phyloP scores from a whole-genome alignment of 345 rosid species.

The Moringa oleifera region DNA sequence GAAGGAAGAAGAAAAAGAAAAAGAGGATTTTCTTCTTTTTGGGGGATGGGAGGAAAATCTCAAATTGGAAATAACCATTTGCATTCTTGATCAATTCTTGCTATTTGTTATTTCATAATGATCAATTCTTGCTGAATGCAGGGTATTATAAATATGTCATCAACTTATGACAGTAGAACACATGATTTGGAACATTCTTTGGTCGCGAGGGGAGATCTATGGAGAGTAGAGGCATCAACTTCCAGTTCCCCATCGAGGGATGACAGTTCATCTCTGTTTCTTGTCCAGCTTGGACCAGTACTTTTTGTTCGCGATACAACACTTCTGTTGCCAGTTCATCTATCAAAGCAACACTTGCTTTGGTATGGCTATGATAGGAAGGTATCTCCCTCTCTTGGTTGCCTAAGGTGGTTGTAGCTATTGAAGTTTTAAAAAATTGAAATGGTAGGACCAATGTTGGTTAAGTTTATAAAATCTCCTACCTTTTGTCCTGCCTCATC shows the following conservation, averaged over 20 bases:
- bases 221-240: slow-evolving; percentile 88
- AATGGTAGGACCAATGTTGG: not conserved
- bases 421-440: not conserved
- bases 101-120: not conserved
- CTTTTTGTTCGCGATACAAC: slow-evolving; percentile 84
- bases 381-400: slow-evolving; percentile 34
- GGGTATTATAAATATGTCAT: slow-evolving; percentile 71
- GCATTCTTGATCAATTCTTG: too few species aligned
- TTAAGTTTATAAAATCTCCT: not conserved
- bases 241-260: slow-evolving; percentile 55
- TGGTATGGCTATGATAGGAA: slow-evolving; percentile 98
- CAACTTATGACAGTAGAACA: slow-evolving; percentile 76
- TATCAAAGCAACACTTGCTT: slow-evolving; percentile 93
- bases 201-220: slow-evolving; percentile 91
- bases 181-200: slow-evolving; percentile 64
- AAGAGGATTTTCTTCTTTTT: too few species aligned
- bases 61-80: too few species aligned
- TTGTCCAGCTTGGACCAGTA: slow-evolving; percentile 90
- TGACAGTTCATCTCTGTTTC: slow-evolving; percentile 78
- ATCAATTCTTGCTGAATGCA: slow-evolving; percentile 22
- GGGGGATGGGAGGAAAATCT: too few species aligned
- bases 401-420: not conserved
- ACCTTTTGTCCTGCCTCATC: not conserved
- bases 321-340: slow-evolving; percentile 83
- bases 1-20: too few species aligned